These are phyloP conservation scores for Coniochaeta pulveracea DNA, from an alignment of 2,329 filamentous ascomycete genomes.

Conservation along the genomic window DNA sequence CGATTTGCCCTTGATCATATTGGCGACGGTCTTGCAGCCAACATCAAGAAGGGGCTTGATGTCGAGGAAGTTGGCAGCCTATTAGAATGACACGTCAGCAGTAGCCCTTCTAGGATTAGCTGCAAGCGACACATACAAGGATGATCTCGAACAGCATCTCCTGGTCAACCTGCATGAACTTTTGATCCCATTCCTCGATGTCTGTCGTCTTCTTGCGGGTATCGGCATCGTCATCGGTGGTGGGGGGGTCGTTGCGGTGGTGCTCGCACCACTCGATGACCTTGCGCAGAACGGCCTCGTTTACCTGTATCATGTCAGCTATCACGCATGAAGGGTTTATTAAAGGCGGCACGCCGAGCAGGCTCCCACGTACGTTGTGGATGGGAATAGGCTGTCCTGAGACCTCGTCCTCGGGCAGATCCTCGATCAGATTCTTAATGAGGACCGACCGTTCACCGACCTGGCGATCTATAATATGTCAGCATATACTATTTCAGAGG, in stretches of 20 bases:
- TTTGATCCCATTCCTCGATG: constrained; percentile 99
- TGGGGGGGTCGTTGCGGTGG: constrained; percentile 81
- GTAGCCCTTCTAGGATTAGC: too few species aligned
- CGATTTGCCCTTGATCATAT: constrained; percentile 99
- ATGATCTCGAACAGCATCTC: constrained; percentile 99
- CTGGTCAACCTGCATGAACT: constrained; percentile 99
- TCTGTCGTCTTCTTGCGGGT: constrained; percentile 97
- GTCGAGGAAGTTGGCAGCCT: constrained; percentile 97
- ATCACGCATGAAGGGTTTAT: constrained; percentile 2
- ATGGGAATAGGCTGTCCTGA: constrained; percentile 68
- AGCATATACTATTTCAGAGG: neutral
- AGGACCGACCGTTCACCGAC: constrained; percentile 87
- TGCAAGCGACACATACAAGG: constrained; percentile 66
- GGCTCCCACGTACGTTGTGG: constrained; percentile 52
- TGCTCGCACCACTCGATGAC: constrained; percentile 98
- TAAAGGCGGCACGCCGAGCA: constrained; percentile 9
- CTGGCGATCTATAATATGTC: constrained; percentile 48
- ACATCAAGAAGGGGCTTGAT: constrained; percentile 98
- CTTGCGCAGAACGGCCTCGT: constrained; percentile 87
- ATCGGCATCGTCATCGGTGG: constrained; percentile 82
- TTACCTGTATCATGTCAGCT: constrained; percentile 31
- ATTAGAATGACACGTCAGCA: too few species aligned
- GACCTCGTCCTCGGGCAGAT: constrained; percentile 58
- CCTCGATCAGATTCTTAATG: constrained; percentile 97
- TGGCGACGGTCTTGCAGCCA: constrained; percentile 97